phyloP scores from a whole-genome alignment of 495 filamentous ascomycete species.

The Alectoria sarmentosa region DNA sequence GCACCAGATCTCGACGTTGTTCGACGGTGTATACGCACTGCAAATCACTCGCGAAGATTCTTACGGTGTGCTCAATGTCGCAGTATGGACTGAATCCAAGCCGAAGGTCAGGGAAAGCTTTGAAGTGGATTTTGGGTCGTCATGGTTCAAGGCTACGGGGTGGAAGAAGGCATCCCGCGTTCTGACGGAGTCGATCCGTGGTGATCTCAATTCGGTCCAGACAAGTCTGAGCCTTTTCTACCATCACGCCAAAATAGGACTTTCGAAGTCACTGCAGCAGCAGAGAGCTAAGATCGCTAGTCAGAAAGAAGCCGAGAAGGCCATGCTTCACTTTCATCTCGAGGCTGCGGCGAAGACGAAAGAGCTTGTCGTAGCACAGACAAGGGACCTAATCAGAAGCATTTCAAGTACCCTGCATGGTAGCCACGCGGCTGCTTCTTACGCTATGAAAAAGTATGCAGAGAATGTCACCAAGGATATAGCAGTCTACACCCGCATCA shows the following conservation, averaged over 20 bases:
- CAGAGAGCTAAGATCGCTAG: slow-evolving; percentile 33
- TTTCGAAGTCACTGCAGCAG: slow-evolving; percentile 44
- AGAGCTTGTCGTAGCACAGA: slow-evolving; percentile 17
- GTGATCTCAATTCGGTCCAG: slow-evolving; percentile 39
- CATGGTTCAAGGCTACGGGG: slow-evolving; percentile 51
- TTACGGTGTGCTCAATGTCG: slow-evolving; percentile 51
- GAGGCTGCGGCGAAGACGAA: slow-evolving; percentile 14
- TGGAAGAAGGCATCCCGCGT: slow-evolving; percentile 46
- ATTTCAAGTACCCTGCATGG: slow-evolving; percentile 13
- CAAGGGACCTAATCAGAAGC: slow-evolving; percentile 9
- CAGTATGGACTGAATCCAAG: slow-evolving; percentile 46
- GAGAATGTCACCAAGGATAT: slow-evolving; percentile 9
- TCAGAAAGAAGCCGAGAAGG: slow-evolving; percentile 3
- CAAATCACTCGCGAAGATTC: slow-evolving; percentile 52
- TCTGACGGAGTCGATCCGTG: slow-evolving; percentile 38
- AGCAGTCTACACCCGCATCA: slow-evolving; percentile 7
- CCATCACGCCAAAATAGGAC: slow-evolving; percentile 42
- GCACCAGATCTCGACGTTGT: slow-evolving; percentile 45
- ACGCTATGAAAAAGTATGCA: slow-evolving; percentile 6
- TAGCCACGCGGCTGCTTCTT: neutral
- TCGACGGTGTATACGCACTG: slow-evolving; percentile 53
- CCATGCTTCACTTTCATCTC: slow-evolving; percentile 7
- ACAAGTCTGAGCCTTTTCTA: slow-evolving; percentile 38
- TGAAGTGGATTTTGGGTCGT: slow-evolving; percentile 53
- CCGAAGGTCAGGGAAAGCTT: slow-evolving; percentile 47